Percentiles rank a stretch among this genome's conserved stretches.
These are phyloP conservation scores for Populus euphratica DNA, from an alignment of 345 rosid genomes.

Conservation along the genomic window DNA sequence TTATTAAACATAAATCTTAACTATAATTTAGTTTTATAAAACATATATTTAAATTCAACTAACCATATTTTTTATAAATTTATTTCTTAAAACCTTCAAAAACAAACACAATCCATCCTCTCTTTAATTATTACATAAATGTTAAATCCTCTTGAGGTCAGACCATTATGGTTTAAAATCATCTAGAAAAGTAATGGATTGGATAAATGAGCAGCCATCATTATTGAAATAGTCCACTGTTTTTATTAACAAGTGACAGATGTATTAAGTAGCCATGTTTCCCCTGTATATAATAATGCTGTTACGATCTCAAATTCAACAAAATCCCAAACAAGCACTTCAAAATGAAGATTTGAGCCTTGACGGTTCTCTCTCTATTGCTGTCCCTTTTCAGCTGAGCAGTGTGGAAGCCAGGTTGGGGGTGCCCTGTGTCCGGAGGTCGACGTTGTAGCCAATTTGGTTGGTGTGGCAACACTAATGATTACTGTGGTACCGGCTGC, in stretches of 20 bases:
- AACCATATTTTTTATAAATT: too few species aligned
- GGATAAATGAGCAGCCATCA: neutral
- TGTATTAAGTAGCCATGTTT: neutral
- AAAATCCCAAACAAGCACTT: neutral
- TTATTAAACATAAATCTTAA: too few species aligned
- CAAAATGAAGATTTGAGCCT: neutral
- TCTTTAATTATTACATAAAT: too few species aligned
- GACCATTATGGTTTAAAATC: too few species aligned
- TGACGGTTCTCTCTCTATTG: neutral
- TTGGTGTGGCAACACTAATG: constrained; percentile 15
- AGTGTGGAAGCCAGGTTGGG: constrained; percentile 21
- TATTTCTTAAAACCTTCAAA: too few species aligned
- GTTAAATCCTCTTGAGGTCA: too few species aligned
- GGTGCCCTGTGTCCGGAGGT: constrained; percentile 16
- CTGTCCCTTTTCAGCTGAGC: neutral
- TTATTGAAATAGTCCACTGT: neutral
- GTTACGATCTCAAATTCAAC: neutral
- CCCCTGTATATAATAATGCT: neutral
- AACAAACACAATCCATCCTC: too few species aligned
- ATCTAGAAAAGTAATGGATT: neutral
- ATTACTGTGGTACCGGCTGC: constrained; percentile 5
- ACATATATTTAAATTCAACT: too few species aligned
- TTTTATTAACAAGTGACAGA: neutral
- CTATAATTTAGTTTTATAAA: too few species aligned
- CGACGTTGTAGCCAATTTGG: constrained; percentile 15